Evolutionary conservation across 768 basidiomycete species (phyloP), one percentile per base, ranked within the genome.

Genomic region (Russula vinacea): DNA sequence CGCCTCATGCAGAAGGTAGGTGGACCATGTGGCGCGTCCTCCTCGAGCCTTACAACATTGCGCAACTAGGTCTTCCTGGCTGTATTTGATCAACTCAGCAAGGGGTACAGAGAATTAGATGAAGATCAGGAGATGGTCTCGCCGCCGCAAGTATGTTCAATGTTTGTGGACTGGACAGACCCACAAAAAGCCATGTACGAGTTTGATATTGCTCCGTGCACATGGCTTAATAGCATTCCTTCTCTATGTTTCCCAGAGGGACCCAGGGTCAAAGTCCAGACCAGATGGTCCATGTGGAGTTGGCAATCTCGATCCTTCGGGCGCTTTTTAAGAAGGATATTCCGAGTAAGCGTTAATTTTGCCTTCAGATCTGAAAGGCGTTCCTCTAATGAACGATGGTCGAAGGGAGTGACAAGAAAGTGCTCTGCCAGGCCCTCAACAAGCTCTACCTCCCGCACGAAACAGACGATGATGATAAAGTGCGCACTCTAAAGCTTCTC

Each of bases 121-220:
- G 87, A 87, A 1, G 86, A 84, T 52, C 83, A 89, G 70, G 83
- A 86, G 47, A 89, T 90, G 85, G 82, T 92, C 13, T 76, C 83
- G 0, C 84, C 89, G 0, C 76, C 83, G 22, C 89, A 92, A 70
- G 85, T 92, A 62, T 87, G 85, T 0, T 76, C 86, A n/a, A 81
- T 94, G 75, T 80, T 95, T 70, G 80, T 88, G 2, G 92, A 94
- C 68, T 96, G 94, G 93, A 91, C 89, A 4, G 88, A 95, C 71
- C 89, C 92, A 0, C 79, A 84, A 70, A 92, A 90, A 70, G 81
- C 83, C 40, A 80, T 84, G 71, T 83, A 70, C 78, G 78, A 75
- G 71, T 75, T 77, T 16, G 13, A n/a, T 52, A 24, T 49, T 11
- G 6, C 9, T 50, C 55, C 32, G 5, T 39, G 22, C 45, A 56